Conservation (phyloP, 2,329 filamentous ascomycete species). For the Sporothrix inflata region DNA sequence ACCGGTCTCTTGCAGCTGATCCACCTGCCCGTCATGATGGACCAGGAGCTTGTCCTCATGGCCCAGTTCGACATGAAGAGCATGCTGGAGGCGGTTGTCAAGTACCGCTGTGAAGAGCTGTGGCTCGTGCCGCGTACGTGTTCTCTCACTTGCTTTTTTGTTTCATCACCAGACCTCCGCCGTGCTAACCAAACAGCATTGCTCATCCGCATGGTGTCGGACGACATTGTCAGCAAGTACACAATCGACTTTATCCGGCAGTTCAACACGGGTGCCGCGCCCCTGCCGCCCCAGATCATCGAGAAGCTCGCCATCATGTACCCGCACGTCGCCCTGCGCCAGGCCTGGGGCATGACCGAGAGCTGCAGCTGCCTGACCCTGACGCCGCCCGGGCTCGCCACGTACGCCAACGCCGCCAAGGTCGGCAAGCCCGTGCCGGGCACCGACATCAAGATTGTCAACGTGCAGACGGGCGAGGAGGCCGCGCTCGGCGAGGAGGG, state of each 20-base stretch:
- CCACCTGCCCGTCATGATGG: slow-evolving; percentile 64
- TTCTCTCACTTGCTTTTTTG: too few relatives aligned
- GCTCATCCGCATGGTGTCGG: slow-evolving; percentile 62
- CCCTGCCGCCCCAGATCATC: slow-evolving; percentile 60
- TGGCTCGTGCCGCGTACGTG: slow-evolving; percentile 58
- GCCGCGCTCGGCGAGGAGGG: slow-evolving; percentile 56
- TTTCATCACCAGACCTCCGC: too few relatives aligned
- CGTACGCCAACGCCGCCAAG: slow-evolving; percentile 59
- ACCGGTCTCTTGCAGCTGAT: slow-evolving; percentile 66
- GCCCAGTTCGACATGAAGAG: slow-evolving; percentile 63
- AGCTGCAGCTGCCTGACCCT: slow-evolving; percentile 65
- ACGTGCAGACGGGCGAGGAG: slow-evolving; percentile 56
- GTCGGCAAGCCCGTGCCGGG: slow-evolving; percentile 61
- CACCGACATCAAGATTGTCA: slow-evolving; percentile 63
- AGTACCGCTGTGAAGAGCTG: slow-evolving; percentile 59
- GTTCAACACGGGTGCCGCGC: slow-evolving; percentile 65
- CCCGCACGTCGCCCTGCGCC: slow-evolving; percentile 63
- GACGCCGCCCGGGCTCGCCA: slow-evolving; percentile 59
- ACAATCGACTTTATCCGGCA: slow-evolving; percentile 58
- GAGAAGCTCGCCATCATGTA: slow-evolving; percentile 59
- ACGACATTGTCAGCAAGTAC: slow-evolving; percentile 57
- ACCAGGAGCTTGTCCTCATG: slow-evolving; percentile 68
- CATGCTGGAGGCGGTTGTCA: slow-evolving; percentile 57
- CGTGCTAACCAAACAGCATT: not conserved
- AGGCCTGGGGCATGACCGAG: slow-evolving; percentile 70